Evolutionary conservation across 768 basidiomycete genomes (phyloP).

Genomic region (Boletus coccyginus): DNA sequence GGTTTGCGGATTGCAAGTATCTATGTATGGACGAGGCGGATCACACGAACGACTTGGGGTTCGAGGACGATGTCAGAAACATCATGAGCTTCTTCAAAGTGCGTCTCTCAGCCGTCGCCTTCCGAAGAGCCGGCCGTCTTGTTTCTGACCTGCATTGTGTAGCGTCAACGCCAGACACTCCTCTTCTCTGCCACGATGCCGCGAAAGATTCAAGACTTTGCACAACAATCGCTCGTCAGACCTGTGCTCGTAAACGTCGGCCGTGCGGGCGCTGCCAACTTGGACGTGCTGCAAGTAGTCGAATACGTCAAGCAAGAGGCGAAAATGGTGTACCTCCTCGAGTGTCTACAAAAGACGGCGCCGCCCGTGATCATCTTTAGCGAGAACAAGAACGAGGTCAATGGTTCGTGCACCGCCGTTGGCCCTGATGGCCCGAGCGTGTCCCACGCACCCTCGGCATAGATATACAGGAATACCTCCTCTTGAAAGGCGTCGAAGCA

Average conservation of each 20-base stretch:
- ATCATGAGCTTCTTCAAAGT: constrained; percentile 99
- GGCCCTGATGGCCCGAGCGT: not conserved
- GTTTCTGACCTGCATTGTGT: constrained; percentile 3
- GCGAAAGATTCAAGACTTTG: constrained; percentile 97
- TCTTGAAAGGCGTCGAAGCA: constrained; percentile 96
- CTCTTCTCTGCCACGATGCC: constrained; percentile 99
- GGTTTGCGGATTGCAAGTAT: constrained; percentile 91
- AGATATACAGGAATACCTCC: constrained; percentile 98
- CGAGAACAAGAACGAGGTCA: constrained; percentile 99
- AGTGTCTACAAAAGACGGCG: constrained; percentile 97
- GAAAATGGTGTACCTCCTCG: constrained; percentile 98
- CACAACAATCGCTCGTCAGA: constrained; percentile 91
- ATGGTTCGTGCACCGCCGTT: constrained; percentile 76
- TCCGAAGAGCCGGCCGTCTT: too few relatives aligned
- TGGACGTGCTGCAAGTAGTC: constrained; percentile 94
- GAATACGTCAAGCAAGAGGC: constrained; percentile 99
- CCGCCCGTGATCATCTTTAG: constrained; percentile 98
- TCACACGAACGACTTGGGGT: constrained; percentile 98
- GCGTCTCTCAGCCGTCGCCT: constrained; percentile 14
- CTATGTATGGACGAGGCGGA: constrained; percentile 99
- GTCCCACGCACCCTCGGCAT: not conserved
- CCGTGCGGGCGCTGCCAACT: constrained; percentile 94
- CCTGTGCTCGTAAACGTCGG: constrained; percentile 97
- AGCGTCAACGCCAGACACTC: constrained; percentile 95
- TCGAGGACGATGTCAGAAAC: constrained; percentile 97